These are phyloP conservation scores for Coprinopsis marcescibilis DNA, from an alignment of 768 basidiomycete genomes.

Conservation along the genomic window DNA sequence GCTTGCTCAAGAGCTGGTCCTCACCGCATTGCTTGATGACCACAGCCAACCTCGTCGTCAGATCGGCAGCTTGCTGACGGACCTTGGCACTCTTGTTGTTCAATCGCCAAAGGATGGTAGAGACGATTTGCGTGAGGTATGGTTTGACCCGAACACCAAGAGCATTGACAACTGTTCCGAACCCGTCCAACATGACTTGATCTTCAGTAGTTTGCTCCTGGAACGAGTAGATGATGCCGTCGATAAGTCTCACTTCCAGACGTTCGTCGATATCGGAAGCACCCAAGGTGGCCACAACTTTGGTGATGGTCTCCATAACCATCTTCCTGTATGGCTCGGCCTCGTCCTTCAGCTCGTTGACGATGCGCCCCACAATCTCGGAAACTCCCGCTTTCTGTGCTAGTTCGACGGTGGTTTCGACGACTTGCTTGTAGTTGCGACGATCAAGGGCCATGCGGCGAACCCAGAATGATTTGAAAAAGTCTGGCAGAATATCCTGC, in stretches of 20 bases:
- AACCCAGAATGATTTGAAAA: slow-evolving; percentile 99
- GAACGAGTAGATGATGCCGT: slow-evolving; percentile 99
- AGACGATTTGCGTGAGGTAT: slow-evolving; percentile 97
- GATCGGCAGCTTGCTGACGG: slow-evolving; percentile 97
- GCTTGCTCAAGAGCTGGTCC: slow-evolving; percentile 90
- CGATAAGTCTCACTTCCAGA: slow-evolving; percentile 88
- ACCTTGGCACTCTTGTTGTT: slow-evolving; percentile 99
- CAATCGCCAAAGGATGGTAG: slow-evolving; percentile 96
- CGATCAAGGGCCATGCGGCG: slow-evolving; percentile 96
- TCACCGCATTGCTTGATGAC: slow-evolving; percentile 99
- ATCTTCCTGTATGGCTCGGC: slow-evolving; percentile 94
- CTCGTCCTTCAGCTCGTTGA: slow-evolving; percentile 88
- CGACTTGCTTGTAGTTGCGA: slow-evolving; percentile 94
- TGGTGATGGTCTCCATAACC: slow-evolving; percentile 99
- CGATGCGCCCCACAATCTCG: slow-evolving; percentile 86
- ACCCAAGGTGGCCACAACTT: slow-evolving; percentile 87
- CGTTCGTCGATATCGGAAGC: slow-evolving; percentile 98
- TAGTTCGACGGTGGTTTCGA: slow-evolving; percentile 97
- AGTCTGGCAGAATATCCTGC: slow-evolving; percentile 96
- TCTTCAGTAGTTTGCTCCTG: slow-evolving; percentile 99
- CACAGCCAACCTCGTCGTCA: slow-evolving; percentile 91
- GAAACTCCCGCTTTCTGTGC: slow-evolving; percentile 96
- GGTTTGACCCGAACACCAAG: slow-evolving; percentile 96
- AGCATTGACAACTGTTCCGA: slow-evolving; percentile 95
- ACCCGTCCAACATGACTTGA: slow-evolving; percentile 98